Base-by-base conservation (phyloP, 192 early-diverging fungal genomes). In the Umbelopsis ramanniana region DNA sequence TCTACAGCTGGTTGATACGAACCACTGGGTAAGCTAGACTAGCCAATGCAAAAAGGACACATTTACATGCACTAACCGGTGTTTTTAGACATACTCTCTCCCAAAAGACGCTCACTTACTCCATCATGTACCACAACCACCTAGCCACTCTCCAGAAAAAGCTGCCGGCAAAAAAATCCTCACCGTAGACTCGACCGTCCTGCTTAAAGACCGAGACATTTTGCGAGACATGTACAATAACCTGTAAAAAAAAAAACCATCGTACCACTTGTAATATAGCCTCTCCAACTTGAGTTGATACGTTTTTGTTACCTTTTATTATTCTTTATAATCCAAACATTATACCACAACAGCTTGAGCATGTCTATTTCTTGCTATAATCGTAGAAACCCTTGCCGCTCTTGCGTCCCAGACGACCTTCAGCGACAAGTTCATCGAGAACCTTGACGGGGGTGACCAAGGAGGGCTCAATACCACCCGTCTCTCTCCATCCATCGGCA, bases 401-500 rank as follows among this genome's bases (percentile, higher is more conserved):
- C 86, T 98, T 98, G 72, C 94, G 90, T 66, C 96, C 96, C 69
- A 96, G 82, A 46, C 88, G 83, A 26, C 91, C 91, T 72, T 86
- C 79, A 17, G 71, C 78, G 38, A 96, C 94, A 53, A 94, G 84
- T 47, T 93, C 86, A 72, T 93, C 83, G 33, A 97, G 81, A 33
- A 88, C 76, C 74, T 83, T 74, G 74, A 89, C 87, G n/a, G 94
- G 87, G 6, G 76, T 84, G 47, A 95, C 92, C 71, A 95, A 78
- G 72, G 92, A 91, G 75, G 83, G 76, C 29, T 97, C 88, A 45
- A 94, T 89, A 57, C 90, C 85, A 69, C 94, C 94, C 67, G 85
- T 85, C 82, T 89, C 87, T 84, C 91, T 84, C 97, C 97, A 97
- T 50, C 97, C 97, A 69, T 97, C 95, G 33, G 89, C 89, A 80